Conservation (phyloP, 805 yeast genomes). For the Hanseniaspora taiwanica region DNA sequence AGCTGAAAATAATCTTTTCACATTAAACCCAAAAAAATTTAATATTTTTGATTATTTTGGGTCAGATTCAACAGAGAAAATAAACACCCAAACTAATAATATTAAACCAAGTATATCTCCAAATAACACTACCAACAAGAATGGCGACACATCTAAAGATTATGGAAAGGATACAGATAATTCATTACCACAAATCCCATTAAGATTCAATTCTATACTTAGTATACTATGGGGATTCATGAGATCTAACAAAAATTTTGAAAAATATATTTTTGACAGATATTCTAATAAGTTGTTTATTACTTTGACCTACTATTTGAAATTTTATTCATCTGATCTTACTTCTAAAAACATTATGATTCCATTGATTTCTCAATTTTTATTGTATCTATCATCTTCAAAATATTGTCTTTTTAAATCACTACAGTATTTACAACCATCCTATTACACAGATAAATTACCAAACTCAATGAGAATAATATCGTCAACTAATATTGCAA, state of each 20-base stretch:
- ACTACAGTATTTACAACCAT: conserved; percentile 31
- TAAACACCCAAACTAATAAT: too few relatives aligned
- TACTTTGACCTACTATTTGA: conserved; percentile 42
- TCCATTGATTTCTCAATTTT: conserved; percentile 37
- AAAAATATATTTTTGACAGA: conserved; percentile 30
- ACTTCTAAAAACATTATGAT: conserved; percentile 24
- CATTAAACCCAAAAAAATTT: conserved; percentile 5
- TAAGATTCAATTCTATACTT: conserved; percentile 35
- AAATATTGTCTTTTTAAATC: conserved; percentile 26
- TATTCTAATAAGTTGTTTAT: conserved; percentile 42
- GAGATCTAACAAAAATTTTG: conserved; percentile 56
- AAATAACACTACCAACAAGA: conserved; percentile 4
- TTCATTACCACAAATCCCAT: conserved; percentile 23
- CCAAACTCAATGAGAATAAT: conserved; percentile 38
- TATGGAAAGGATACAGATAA: too few relatives aligned
- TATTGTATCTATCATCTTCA: conserved; percentile 36
- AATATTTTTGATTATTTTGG: conserved; percentile 3
- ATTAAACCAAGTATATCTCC: neutral
- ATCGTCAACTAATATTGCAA: conserved; percentile 22
- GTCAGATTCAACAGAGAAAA: neutral
- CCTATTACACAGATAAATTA: conserved; percentile 32
- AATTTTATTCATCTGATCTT: conserved; percentile 24
- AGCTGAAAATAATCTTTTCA: conserved; percentile 26
- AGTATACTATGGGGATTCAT: conserved; percentile 63
- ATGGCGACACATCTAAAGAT: too few relatives aligned